These are phyloP conservation scores for Gossypium turneri DNA, from an alignment of 345 rosid species.

Conservation along the genomic window DNA sequence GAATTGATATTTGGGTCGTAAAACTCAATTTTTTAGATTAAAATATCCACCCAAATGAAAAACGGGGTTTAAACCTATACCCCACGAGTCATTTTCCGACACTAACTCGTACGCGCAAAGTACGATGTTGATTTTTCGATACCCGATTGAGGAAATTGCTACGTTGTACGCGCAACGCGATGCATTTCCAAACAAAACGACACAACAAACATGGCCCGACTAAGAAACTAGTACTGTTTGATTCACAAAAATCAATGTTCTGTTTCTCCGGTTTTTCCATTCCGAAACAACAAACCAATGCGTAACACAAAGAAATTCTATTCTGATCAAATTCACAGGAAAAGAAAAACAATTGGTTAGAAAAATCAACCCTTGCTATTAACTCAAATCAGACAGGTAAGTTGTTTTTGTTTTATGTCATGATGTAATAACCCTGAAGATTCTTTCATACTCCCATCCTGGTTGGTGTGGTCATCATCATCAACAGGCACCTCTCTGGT, in stretches of 20 bases:
- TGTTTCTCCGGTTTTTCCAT: neutral
- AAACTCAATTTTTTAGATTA: neutral
- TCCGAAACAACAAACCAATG: neutral
- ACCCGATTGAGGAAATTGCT: neutral
- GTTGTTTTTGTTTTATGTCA: neutral
- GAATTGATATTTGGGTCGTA: neutral
- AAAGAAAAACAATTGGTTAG: slow-evolving; percentile 6
- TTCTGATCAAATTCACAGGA: neutral
- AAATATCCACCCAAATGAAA: neutral
- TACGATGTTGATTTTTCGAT: neutral
- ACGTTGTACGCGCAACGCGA: neutral
- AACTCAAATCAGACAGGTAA: slow-evolving; percentile 4
- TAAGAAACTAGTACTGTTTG: neutral
- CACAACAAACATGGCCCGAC: neutral
- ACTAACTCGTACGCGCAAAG: neutral
- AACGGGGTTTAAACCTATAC: neutral
- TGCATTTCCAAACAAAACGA: neutral
- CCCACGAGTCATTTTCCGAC: neutral
- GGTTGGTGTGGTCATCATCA: neutral
- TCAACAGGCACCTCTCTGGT: slow-evolving; percentile 1
- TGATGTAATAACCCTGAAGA: slow-evolving; percentile 4
- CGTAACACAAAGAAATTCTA: neutral
- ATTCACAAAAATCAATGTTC: slow-evolving; percentile 1
- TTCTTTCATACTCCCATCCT: neutral
- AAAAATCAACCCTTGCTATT: neutral